Evolutionary conservation across 1,284 basidiomycete genomes (phyloP), one percentile per base, ranked within the genome.

Genomic region (Cutaneotrichosporon curvatum): DNA sequence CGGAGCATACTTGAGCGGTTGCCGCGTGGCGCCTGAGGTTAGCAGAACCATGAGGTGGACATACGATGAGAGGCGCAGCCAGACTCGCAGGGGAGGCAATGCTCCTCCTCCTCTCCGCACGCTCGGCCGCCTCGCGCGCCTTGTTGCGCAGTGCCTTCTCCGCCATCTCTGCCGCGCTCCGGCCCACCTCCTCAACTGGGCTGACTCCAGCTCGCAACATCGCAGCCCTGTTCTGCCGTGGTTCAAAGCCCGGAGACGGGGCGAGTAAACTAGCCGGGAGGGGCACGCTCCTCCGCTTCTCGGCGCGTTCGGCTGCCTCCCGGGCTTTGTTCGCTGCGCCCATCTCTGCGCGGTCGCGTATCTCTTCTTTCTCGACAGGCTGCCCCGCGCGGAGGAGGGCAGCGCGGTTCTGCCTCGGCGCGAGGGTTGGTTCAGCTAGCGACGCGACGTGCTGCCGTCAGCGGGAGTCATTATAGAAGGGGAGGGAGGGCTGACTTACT

Each of bases 1-100:
- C 67, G 62, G 4, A 69, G 55, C 40, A 63, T 47, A 4, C 62
- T 59, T 10, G 65, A 46, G 35, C 57, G 59, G 54, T 69, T 69
- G 8, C 60, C 37, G 16, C 67, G 55, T 2, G 67, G 67, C 19
- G 53, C 35, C 66, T 68, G 47, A 11, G 19, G 44, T 48, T 16
- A 47, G 48, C 30, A 21, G 34, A 9, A 19, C 21, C 16, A 32
- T 11, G 16, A 19, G 12, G 14, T 12, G 10, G 11, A 45, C 43
- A 33, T 9, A 50, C 52, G 9, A 54, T 47, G 2, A 19, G 25
- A 4, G 52, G 52, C 3, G 45, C 43, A 1, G 31, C 57, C 28
- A 67, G 48, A 39, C 60, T 63, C 2, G 63, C 45, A 5, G 61
- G 64, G 3, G 61, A 37, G 2, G 47, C 50, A 10, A 67, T 51